Evolutionary conservation across 2,329 filamentous ascomycete species (phyloP).

Genomic region (Kalmusia sp.): DNA sequence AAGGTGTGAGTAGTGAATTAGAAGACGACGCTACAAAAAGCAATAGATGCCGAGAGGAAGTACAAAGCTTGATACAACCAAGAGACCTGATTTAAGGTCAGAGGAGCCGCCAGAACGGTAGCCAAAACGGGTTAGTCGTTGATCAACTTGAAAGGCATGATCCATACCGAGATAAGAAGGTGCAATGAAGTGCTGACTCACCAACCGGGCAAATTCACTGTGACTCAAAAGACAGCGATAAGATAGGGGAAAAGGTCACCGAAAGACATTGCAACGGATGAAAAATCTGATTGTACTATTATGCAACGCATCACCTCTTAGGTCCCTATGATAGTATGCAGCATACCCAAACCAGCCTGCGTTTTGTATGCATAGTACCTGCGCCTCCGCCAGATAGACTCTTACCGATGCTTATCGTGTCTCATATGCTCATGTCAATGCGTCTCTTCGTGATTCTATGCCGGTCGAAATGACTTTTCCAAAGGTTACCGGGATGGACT

Average conservation of each 20-base stretch:
- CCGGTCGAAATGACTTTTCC: not conserved
- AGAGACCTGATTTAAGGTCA: not conserved
- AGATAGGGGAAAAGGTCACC: not conserved
- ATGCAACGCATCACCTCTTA: not conserved
- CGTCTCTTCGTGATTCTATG: slow-evolving; percentile 5
- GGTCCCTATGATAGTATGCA: not conserved
- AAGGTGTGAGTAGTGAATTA: too few species aligned
- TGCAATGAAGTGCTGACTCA: not conserved
- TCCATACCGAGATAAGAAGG: not conserved
- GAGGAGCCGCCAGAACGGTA: too few species aligned
- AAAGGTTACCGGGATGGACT: not conserved
- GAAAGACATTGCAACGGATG: not conserved
- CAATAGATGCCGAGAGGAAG: too few species aligned
- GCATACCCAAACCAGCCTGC: not conserved
- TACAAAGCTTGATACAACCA: not conserved
- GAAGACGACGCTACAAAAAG: not conserved
- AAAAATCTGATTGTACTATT: not conserved
- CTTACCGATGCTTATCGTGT: not conserved
- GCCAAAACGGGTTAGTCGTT: not conserved
- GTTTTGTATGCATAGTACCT: not conserved
- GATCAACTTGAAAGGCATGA: not conserved
- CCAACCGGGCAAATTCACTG: not conserved
- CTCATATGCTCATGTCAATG: not conserved
- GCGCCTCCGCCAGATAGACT: not conserved
- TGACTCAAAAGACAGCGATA: not conserved